Conservation (phyloP, 148 eudicot genomes). For the Rhododendron mucronatum region DNA sequence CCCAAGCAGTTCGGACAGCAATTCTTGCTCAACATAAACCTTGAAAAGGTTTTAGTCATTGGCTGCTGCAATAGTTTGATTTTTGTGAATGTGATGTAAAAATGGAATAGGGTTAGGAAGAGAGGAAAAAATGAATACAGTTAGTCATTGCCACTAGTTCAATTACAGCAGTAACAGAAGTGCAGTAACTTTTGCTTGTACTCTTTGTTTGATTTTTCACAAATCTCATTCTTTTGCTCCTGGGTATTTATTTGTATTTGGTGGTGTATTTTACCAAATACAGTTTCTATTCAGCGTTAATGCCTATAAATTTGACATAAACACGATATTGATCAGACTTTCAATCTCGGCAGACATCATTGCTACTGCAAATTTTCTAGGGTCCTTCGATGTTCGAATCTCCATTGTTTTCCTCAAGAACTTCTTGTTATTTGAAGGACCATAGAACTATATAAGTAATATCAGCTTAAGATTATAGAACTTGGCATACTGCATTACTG, state of each 20-base stretch:
- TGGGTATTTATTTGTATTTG: neutral
- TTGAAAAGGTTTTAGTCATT: constrained; percentile 12
- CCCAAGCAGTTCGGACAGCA: constrained; percentile 46
- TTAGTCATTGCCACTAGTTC: neutral
- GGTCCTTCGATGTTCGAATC: neutral
- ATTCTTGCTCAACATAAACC: constrained; percentile 77
- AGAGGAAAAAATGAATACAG: neutral
- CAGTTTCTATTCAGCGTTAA: neutral
- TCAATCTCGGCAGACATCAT: neutral
- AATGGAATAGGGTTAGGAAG: constrained; percentile 1
- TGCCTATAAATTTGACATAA: neutral
- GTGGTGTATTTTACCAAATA: neutral
- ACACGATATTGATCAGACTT: neutral
- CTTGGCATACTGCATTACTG: neutral
- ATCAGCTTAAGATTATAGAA: neutral
- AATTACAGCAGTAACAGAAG: neutral
- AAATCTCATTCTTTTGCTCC: neutral
- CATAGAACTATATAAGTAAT: neutral
- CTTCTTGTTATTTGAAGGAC: too few species aligned
- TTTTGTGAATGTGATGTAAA: constrained; percentile 3
- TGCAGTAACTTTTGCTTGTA: neutral
- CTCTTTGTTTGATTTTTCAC: neutral
- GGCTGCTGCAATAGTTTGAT: neutral
- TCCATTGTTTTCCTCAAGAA: neutral
- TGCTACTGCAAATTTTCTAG: neutral